phyloP scores from a whole-genome alignment of 169 alveolate genomes.

The Plasmodium fragile region DNA sequence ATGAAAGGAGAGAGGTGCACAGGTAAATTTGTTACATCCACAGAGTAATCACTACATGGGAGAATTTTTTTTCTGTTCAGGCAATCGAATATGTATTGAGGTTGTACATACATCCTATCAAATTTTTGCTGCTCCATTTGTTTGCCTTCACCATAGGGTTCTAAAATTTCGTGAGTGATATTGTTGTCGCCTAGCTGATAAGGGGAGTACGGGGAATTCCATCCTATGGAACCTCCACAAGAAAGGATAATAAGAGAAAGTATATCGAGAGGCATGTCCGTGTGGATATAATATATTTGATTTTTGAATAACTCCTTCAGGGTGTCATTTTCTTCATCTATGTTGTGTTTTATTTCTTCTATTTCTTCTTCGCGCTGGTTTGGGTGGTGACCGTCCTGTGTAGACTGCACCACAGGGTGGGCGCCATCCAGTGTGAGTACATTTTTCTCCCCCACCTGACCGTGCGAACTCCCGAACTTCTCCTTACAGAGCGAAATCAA shows the following conservation, averaged over 20 bases:
- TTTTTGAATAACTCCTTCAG: constrained; percentile 30
- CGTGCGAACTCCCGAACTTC: background rate
- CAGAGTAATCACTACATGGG: constrained; percentile 92
- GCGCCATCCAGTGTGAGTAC: background rate
- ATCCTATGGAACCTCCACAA: constrained; percentile 36
- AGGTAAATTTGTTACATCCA: constrained; percentile 92
- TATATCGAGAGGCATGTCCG: constrained; percentile 49
- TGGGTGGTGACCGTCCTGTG: background rate
- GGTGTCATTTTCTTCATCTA: constrained; percentile 1
- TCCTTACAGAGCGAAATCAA: background rate
- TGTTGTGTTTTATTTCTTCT: constrained; percentile 1
- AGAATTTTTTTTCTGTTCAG: constrained; percentile 89
- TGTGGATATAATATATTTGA: constrained; percentile 47
- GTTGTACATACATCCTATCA: constrained; percentile 89
- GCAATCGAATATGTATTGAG: constrained; percentile 96
- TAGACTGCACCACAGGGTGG: background rate
- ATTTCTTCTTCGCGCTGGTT: background rate
- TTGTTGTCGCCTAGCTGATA: background rate
- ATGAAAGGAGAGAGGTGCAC: constrained; percentile 97
- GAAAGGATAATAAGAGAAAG: constrained; percentile 41
- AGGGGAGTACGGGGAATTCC: constrained; percentile 44
- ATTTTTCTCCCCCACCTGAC: background rate
- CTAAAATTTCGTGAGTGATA: constrained; percentile 68
- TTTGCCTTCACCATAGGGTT: constrained; percentile 81
- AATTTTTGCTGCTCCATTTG: constrained; percentile 26